Evolutionary conservation across 164 flowering plant genomes (phyloP).

Genomic region (Chloranthus sessilifolius): DNA sequence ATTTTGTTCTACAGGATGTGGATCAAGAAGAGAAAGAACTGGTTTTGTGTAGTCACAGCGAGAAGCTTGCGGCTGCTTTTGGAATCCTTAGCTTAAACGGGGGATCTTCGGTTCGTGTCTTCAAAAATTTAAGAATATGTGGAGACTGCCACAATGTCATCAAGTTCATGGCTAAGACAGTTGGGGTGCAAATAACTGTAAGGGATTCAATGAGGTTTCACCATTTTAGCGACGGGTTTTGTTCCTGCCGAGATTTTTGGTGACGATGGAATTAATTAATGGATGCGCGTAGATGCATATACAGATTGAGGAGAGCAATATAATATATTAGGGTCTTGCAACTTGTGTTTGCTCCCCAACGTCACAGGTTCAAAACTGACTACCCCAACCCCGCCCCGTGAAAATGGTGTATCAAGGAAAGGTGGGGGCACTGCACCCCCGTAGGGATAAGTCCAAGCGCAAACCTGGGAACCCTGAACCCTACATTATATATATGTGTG

Average conservation of each 20-base stretch:
- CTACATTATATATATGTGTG: too few relatives aligned
- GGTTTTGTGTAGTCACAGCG: conserved; percentile 48
- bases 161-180: conserved; percentile 44
- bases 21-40: conserved; percentile 48
- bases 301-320: too few relatives aligned
- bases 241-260: conserved; percentile 60
- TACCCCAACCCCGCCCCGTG: too few relatives aligned
- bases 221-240: conserved; percentile 39
- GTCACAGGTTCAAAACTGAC: too few relatives aligned
- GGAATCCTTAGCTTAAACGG: conserved; percentile 42
- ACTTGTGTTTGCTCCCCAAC: too few relatives aligned
- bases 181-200: conserved; percentile 36
- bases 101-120: conserved; percentile 37
- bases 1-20: conserved; percentile 53
- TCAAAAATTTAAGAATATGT: conserved; percentile 57
- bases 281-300: too few relatives aligned
- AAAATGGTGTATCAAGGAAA: too few relatives aligned
- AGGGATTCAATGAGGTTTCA: conserved; percentile 55
- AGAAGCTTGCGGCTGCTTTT: conserved; percentile 54
- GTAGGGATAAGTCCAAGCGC: too few relatives aligned
- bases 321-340: too few relatives aligned
- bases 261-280: too few relatives aligned
- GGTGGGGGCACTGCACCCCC: too few relatives aligned
- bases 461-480: too few relatives aligned
- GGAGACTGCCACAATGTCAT: conserved; percentile 58